Conservation (phyloP, 345 rosid species). For the Bruguiera sexangula region DNA sequence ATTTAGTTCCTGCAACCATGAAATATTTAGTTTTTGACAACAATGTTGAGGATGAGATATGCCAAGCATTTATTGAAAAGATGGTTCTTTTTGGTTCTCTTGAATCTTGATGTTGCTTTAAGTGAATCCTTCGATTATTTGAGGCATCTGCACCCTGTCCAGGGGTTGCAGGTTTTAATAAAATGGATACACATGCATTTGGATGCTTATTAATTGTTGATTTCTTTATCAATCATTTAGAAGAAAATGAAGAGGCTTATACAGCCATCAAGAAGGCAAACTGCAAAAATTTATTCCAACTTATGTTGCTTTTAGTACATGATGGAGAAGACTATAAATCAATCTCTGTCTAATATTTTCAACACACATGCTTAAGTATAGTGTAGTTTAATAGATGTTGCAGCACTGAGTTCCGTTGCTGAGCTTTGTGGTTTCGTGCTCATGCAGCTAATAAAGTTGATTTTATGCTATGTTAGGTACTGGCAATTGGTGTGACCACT, state of each 20-base stretch:
- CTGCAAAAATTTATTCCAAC: not conserved
- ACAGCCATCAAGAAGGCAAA: not conserved
- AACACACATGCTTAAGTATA: too few species aligned
- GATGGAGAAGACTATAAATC: not conserved
- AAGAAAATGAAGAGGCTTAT: not conserved
- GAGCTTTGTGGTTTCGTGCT: not conserved
- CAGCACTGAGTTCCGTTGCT: not conserved
- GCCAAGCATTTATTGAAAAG: too few species aligned
- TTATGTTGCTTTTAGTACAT: not conserved
- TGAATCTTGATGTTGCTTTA: too few species aligned
- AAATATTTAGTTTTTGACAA: not conserved
- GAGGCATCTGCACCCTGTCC: too few species aligned
- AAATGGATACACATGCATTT: too few species aligned
- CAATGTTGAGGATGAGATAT: not conserved
- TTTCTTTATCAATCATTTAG: not conserved
- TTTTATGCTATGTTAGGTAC: slow-evolving; percentile 46
- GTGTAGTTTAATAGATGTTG: not conserved
- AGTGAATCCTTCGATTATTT: too few species aligned
- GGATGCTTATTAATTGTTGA: not conserved
- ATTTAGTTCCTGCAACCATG: not conserved
- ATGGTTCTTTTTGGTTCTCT: too few species aligned
- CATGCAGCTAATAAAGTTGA: slow-evolving; percentile 12
- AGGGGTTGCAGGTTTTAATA: too few species aligned
- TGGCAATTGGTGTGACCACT: slow-evolving; percentile 88
- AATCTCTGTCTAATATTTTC: not conserved